Evolutionary conservation across 352 stramenopile genomes (phyloP).

Genomic region (Phytophthora rubi): DNA sequence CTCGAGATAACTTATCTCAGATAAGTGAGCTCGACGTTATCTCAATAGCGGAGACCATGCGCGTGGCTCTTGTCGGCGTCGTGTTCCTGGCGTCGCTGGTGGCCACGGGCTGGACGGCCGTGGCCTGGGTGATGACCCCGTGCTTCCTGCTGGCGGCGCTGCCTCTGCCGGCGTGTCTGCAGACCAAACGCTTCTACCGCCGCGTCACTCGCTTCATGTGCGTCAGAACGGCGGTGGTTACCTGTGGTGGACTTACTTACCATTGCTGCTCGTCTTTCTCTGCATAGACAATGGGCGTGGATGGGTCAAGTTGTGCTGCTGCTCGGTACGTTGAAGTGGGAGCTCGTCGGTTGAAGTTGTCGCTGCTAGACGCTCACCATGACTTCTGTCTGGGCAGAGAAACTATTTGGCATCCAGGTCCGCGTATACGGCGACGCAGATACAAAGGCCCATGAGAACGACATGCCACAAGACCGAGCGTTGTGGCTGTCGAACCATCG

Average conservation of each 20-base stretch:
- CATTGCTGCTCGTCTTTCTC: conserved; percentile 10
- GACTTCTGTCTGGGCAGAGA: conserved; percentile 39
- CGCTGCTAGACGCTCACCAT: conserved; percentile 35
- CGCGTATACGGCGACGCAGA: conserved; percentile 62
- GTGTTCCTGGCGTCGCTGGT: conserved; percentile 60
- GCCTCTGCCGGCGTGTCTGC: conserved; percentile 33
- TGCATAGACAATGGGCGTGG: conserved; percentile 76
- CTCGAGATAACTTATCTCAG: background rate
- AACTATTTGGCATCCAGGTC: conserved; percentile 67
- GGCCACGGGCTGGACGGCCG: conserved; percentile 59
- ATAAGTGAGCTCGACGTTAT: too few relatives aligned
- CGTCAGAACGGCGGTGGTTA: conserved; percentile 7
- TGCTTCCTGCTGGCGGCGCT: conserved; percentile 51
- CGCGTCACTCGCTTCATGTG: conserved; percentile 62
- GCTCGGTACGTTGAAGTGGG: conserved; percentile 42
- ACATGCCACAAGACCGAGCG: conserved; percentile 58
- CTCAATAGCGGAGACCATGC: conserved; percentile 31
- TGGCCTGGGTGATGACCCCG: conserved; percentile 69
- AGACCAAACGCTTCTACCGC: conserved; percentile 51
- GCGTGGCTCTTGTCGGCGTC: conserved; percentile 47
- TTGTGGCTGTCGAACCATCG: conserved; percentile 84
- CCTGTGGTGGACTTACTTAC: background rate
- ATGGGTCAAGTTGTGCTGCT: conserved; percentile 76
- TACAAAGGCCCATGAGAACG: conserved; percentile 58
- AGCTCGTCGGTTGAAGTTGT: conserved; percentile 7